A percentile compares a stretch with the other conserved stretches of the same genome.
Evolutionary conservation across 192 early-diverging fungal genomes (phyloP).

Genomic region (Umbelopsis isabellina): DNA sequence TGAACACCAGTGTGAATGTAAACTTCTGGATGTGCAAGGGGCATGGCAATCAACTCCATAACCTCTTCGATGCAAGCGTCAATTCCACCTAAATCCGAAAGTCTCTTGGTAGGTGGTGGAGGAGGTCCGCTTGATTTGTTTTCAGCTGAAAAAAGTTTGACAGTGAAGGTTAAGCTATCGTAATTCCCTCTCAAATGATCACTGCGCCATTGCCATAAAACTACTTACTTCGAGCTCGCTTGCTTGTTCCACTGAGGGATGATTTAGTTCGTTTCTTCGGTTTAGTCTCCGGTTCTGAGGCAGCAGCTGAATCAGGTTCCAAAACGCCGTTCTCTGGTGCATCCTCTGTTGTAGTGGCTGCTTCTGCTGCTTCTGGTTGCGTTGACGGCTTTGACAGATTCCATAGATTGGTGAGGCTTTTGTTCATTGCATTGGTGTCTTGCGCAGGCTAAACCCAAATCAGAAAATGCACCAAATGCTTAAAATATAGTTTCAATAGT

Average conservation of each 20-base stretch:
- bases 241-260: slow-evolving; percentile 31
- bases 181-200: neutral
- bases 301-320: slow-evolving; percentile 28
- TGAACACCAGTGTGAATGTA: slow-evolving; percentile 91
- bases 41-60: slow-evolving; percentile 91
- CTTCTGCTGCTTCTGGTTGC: slow-evolving; percentile 18
- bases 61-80: slow-evolving; percentile 90
- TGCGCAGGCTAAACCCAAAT: slow-evolving; percentile 30
- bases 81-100: slow-evolving; percentile 89
- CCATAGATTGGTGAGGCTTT: slow-evolving; percentile 58
- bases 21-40: slow-evolving; percentile 91
- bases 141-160: neutral
- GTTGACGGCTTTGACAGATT: slow-evolving; percentile 39
- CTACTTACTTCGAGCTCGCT: slow-evolving; percentile 33
- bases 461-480: neutral
- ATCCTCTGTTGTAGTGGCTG: slow-evolving; percentile 31
- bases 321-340: slow-evolving; percentile 31
- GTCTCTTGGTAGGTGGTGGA: slow-evolving; percentile 46
- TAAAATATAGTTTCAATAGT: slow-evolving; percentile 1
- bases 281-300: slow-evolving; percentile 31
- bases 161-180: neutral
- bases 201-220: neutral
- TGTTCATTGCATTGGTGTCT: slow-evolving; percentile 63
- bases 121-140: slow-evolving; percentile 25
- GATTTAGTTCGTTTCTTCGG: slow-evolving; percentile 21